These are phyloP conservation scores for Fomitiporia mediterranea DNA, from an alignment of 1,284 basidiomycete genomes.

Conservation along the genomic window DNA sequence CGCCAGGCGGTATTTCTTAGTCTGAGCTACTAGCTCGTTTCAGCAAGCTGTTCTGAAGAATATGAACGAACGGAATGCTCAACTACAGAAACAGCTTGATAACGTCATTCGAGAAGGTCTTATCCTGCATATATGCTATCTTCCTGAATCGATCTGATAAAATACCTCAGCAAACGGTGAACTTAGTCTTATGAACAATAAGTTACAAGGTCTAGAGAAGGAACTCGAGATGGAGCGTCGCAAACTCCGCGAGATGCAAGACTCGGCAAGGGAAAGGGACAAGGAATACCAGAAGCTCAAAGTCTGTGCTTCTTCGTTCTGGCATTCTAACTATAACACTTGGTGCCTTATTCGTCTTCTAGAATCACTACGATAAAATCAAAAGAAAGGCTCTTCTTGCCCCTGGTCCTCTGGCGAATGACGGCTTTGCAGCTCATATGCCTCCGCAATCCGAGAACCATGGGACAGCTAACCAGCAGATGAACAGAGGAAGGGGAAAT, in stretches of 20 bases:
- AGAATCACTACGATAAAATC: conserved; percentile 69
- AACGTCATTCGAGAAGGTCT: conserved; percentile 78
- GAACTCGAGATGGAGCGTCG: conserved; percentile 76
- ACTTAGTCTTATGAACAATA: conserved; percentile 62
- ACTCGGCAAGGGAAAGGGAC: conserved; percentile 67
- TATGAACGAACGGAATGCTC: conserved; percentile 73
- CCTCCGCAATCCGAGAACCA: conserved; percentile 21
- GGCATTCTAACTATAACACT: not conserved
- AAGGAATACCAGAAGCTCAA: conserved; percentile 86
- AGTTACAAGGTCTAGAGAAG: conserved; percentile 65
- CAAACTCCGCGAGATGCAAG: conserved; percentile 67
- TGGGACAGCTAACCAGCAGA: conserved; percentile 20
- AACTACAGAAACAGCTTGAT: conserved; percentile 75
- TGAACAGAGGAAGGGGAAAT: conserved; percentile 22
- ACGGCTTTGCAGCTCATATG: conserved; percentile 9
- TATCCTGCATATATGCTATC: not conserved
- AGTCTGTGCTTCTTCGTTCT: conserved; percentile 33
- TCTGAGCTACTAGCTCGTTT: conserved; percentile 55
- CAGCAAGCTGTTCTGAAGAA: conserved; percentile 76
- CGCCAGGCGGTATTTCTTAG: not conserved
- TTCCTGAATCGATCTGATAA: conserved; percentile 1
- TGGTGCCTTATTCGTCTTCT: not conserved
- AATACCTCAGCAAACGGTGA: conserved; percentile 64
- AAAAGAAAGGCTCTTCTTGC: conserved; percentile 71
- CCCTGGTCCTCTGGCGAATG: conserved; percentile 23